Evolutionary conservation across 2,329 filamentous ascomycete genomes (phyloP), one percentile per base, ranked within the genome.

Genomic region (Sarocladium strictum): DNA sequence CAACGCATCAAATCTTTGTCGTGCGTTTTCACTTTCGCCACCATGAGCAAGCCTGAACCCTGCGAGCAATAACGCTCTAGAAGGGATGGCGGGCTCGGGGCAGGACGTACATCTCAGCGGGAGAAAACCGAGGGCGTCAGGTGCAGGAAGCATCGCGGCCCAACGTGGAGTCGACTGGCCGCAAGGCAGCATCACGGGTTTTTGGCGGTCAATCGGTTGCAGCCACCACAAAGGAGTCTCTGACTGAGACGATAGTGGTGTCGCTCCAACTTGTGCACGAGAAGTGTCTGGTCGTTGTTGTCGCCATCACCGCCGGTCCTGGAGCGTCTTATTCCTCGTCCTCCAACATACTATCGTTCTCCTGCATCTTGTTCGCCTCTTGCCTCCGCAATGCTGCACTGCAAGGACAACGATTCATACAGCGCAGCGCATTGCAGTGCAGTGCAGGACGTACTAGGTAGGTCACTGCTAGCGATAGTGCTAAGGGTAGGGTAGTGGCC

Each of bases 371-470:
- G 27, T 27, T 21, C 43, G 21, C 12, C 38, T 27, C 21, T 29
- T 7, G 17, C 43, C 40, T 47, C 5, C 6, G n/a, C 14, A 3
- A 27, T n/a, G 43, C 43, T 47, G 43, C 43, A 47, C 43, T 47
- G 43, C 43, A 47, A 27, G 21, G 43, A 47, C 43, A 47, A 47
- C 43, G 29, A 23, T 47, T 47, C 24, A 29, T 47, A 47, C 43
- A 27, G 43, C 21, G 43, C 43, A 47, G 17, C 6, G 43, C 43
- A 47, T 23, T 17, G 43, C 43, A 47, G 23, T 17, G 43, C 43
- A 47, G 43, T 27, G 21, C 43, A 43, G 40, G n/a, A n/a, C 19
- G 9, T 24, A 23, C 17, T 23, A 24, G 7, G 19, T 24, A 10
- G 40, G 15, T n/a, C n/a, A 21, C 35, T 38, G 15, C 15, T 11